phyloP scores from a whole-genome alignment of 495 filamentous ascomycete genomes.

The Bryoglossum gracile region DNA sequence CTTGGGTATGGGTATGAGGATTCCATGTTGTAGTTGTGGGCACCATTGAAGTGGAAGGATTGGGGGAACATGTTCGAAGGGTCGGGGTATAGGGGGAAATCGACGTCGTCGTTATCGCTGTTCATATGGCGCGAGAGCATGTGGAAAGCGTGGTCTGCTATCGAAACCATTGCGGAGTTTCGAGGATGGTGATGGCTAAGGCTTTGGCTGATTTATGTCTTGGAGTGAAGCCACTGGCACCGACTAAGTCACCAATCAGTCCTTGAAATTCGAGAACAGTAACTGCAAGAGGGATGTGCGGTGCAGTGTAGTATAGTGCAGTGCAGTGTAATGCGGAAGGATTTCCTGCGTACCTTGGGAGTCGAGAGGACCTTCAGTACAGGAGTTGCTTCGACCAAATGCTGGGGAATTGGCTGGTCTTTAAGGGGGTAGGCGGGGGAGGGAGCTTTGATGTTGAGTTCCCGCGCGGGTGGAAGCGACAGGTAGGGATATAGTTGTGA shows the following conservation, averaged over 20 bases:
- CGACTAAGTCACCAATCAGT: constrained; percentile 11
- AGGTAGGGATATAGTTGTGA: background rate
- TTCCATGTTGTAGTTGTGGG: constrained; percentile 17
- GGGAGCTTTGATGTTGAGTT: background rate
- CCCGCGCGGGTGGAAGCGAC: constrained; percentile 6
- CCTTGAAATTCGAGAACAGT: too few species aligned
- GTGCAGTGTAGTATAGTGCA: background rate
- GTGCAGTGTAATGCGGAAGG: background rate
- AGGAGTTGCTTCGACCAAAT: constrained; percentile 4
- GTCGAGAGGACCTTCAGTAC: background rate
- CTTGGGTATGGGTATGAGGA: constrained; percentile 18
- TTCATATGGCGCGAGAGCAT: constrained; percentile 21
- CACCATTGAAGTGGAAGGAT: constrained; percentile 13
- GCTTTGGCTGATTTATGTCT: constrained; percentile 17
- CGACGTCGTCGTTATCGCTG: constrained; percentile 22
- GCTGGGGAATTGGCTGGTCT: background rate
- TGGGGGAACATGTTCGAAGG: constrained; percentile 18
- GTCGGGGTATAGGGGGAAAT: constrained; percentile 26
- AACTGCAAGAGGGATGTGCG: too few species aligned
- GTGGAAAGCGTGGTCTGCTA: constrained; percentile 20
- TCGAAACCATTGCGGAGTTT: constrained; percentile 20
- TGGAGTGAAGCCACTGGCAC: constrained; percentile 16
- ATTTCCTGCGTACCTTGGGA: constrained; percentile 13
- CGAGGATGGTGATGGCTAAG: constrained; percentile 13
- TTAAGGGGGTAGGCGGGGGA: background rate